Evolutionary conservation across 2,329 filamentous ascomycete genomes (phyloP).

Genomic region (Colletotrichum eleusines): DNA sequence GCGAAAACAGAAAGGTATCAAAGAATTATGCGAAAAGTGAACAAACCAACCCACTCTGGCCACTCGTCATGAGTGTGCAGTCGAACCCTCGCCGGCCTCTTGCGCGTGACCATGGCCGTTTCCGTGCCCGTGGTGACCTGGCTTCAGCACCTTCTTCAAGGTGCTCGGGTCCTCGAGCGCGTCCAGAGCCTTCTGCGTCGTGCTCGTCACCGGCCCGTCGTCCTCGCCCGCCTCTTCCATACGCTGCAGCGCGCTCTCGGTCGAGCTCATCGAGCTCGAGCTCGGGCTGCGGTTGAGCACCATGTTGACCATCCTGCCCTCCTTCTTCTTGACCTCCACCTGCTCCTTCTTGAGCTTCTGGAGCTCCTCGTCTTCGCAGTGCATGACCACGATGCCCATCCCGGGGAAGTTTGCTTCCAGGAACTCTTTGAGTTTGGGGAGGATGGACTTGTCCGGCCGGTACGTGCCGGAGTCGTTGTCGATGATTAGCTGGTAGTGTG

Average conservation of each 20-base stretch:
- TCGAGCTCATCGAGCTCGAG: constrained; percentile 56
- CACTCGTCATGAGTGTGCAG: not conserved
- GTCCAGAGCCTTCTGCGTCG: constrained; percentile 64
- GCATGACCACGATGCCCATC: constrained; percentile 78
- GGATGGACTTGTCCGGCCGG: constrained; percentile 81
- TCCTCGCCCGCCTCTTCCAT: constrained; percentile 56
- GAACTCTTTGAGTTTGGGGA: constrained; percentile 79
- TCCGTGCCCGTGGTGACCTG: constrained; percentile 4
- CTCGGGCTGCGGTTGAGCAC: constrained; percentile 69
- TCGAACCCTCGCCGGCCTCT: constrained; percentile 29
- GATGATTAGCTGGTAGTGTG: constrained; percentile 86
- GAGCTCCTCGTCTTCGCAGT: constrained; percentile 84
- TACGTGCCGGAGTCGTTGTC: constrained; percentile 98
- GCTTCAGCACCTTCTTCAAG: constrained; percentile 53
- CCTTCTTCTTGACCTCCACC: constrained; percentile 77
- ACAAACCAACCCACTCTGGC: not conserved
- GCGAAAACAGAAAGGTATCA: constrained; percentile 27
- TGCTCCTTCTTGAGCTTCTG: constrained; percentile 81
- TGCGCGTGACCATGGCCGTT: not conserved
- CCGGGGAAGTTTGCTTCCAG: constrained; percentile 81
- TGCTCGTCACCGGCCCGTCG: constrained; percentile 57
- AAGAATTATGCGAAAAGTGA: constrained; percentile 15
- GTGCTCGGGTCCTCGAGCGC: constrained; percentile 63
- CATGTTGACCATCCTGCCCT: constrained; percentile 64
- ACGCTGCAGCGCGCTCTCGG: constrained; percentile 63